phyloP scores from a whole-genome alignment of 2,329 filamentous ascomycete species.

The Alternaria longipes region DNA sequence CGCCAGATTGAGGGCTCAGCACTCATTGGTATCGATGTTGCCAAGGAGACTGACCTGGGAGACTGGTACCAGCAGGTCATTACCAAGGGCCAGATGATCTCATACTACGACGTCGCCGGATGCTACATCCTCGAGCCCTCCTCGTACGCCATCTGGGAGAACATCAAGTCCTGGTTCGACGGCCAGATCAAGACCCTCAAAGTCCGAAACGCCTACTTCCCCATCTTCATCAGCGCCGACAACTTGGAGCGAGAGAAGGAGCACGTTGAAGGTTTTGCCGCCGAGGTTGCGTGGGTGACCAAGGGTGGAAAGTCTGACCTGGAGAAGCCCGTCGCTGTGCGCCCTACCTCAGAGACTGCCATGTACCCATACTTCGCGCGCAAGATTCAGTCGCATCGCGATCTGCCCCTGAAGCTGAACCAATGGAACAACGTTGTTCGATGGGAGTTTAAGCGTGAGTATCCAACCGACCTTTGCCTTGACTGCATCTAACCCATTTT shows the following conservation, averaged over 20 bases:
- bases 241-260: constrained; percentile 89
- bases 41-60: constrained; percentile 86
- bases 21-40: constrained; percentile 86
- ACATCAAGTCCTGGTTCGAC: constrained; percentile 68
- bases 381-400: constrained; percentile 96
- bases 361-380: constrained; percentile 97
- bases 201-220: constrained; percentile 95
- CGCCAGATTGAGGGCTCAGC: constrained; percentile 65
- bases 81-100: constrained; percentile 95
- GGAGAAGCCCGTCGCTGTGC: constrained; percentile 78
- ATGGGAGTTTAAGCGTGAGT: constrained; percentile 88
- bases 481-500: neutral
- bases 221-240: constrained; percentile 84
- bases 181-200: constrained; percentile 85
- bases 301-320: constrained; percentile 92
- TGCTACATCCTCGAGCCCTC: constrained; percentile 78
- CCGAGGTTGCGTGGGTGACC: constrained; percentile 88
- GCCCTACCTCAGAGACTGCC: constrained; percentile 76
- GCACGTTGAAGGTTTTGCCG: constrained; percentile 96
- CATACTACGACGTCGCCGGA: constrained; percentile 85
- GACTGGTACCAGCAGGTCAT: constrained; percentile 99
- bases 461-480: too few species aligned
- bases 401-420: constrained; percentile 92
- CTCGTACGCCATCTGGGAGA: constrained; percentile 74
- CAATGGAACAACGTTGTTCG: constrained; percentile 97